Conservation (phyloP, 2,329 filamentous ascomycete genomes). For the Drechslera avenae region DNA sequence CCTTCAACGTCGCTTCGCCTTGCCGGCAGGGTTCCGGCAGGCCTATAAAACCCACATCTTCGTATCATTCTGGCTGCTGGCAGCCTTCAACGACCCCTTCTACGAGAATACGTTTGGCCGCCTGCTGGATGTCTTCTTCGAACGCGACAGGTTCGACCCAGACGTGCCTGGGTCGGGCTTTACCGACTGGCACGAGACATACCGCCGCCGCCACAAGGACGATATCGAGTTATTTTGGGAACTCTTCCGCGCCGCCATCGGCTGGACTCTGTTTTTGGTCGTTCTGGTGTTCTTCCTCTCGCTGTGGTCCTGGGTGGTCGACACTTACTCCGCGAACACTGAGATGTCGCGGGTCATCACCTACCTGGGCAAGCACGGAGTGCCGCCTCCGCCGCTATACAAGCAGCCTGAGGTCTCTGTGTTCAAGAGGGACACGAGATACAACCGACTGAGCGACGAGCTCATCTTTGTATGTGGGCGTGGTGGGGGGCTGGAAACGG, state of each 20-base stretch:
- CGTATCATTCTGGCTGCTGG: conserved; percentile 13
- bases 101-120: conserved; percentile 14
- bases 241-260: not conserved
- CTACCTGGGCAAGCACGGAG: conserved; percentile 3
- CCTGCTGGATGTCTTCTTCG: conserved; percentile 10
- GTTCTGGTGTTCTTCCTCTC: not conserved
- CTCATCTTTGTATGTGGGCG: conserved; percentile 13
- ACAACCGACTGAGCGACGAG: conserved; percentile 11
- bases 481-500: conserved; percentile 8
- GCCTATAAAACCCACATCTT: conserved; percentile 8
- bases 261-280: not conserved
- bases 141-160: conserved; percentile 2
- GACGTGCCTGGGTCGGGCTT: conserved; percentile 16
- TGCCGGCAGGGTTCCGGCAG: not conserved
- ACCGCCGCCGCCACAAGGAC: conserved; percentile 3
- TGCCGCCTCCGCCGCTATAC: conserved; percentile 1
- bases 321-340: not conserved
- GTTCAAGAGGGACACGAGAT: conserved; percentile 12
- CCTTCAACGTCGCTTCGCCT: not conserved
- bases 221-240: conserved; percentile 2
- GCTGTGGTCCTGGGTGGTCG: not conserved
- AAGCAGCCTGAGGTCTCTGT: not conserved
- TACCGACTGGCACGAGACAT: conserved; percentile 12
- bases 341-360: conserved; percentile 1
- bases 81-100: conserved; percentile 15